Conservation (phyloP, 768 basidiomycete species). For the Kondoa malvinella region DNA sequence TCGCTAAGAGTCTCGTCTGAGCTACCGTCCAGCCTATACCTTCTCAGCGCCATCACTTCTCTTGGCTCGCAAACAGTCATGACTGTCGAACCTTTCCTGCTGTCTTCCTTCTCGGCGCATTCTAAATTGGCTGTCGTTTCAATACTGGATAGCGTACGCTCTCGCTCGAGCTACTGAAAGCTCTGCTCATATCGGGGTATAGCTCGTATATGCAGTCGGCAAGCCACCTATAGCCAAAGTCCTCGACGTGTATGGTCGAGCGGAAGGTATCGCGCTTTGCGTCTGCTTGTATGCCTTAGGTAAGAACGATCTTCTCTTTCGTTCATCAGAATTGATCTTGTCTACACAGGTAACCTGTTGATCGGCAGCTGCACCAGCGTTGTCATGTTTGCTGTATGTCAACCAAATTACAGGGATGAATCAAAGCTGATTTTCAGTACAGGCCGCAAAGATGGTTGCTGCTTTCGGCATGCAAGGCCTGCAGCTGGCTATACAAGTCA, state of each 20-base stretch:
- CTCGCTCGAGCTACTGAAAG: background rate
- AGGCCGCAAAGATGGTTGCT: conserved; percentile 9
- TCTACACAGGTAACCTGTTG: conserved; percentile 21
- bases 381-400: conserved; percentile 7
- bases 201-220: conserved; percentile 25
- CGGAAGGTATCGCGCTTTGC: conserved; percentile 25
- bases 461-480: conserved; percentile 25
- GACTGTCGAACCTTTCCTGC: conserved; percentile 27
- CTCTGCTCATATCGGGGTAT: background rate
- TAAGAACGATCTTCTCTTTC: background rate
- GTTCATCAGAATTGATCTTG: too few species aligned
- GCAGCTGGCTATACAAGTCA: conserved; percentile 25
- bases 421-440: background rate
- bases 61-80: conserved; percentile 25
- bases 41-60: conserved; percentile 23
- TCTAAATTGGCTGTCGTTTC: conserved; percentile 21
- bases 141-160: conserved; percentile 22
- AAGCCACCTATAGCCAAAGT: conserved; percentile 27
- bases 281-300: conserved; percentile 22
- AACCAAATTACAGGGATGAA: conserved; percentile 1
- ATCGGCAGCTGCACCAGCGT: conserved; percentile 15
- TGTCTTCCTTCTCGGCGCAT: conserved; percentile 24
- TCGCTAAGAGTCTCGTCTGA: background rate
- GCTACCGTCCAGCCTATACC: conserved; percentile 17
- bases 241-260: conserved; percentile 27